Percentiles rank a stretch among this genome's conserved stretches.
Evolutionary conservation across 2,329 filamentous ascomycete genomes (phyloP).

Genomic region (Trichophaea hybrida): DNA sequence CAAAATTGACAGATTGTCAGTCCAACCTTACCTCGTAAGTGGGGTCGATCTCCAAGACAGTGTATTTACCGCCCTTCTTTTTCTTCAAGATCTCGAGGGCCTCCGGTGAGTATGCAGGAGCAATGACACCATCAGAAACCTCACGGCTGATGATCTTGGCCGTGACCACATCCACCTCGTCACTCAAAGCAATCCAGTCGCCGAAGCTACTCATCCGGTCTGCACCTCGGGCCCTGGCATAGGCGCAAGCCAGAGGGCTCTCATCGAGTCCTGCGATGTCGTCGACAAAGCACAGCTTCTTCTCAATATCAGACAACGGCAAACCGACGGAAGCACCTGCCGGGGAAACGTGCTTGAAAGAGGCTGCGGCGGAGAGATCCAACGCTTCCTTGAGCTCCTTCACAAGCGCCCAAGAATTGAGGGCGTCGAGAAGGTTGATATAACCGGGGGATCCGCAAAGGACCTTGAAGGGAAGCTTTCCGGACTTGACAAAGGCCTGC

Average conservation of each 20-base stretch:
- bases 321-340: slow-evolving; percentile 90
- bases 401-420: slow-evolving; percentile 94
- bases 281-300: slow-evolving; percentile 96
- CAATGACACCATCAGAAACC: slow-evolving; percentile 93
- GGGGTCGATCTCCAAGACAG: slow-evolving; percentile 87
- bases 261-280: slow-evolving; percentile 80
- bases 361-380: slow-evolving; percentile 77
- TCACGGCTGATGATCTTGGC: slow-evolving; percentile 97
- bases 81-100: slow-evolving; percentile 85
- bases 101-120: slow-evolving; percentile 68
- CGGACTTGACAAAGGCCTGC: slow-evolving; percentile 60
- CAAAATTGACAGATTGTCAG: not conserved
- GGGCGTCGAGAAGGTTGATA: slow-evolving; percentile 89
- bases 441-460: slow-evolving; percentile 82
- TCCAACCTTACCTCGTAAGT: slow-evolving; percentile 44
- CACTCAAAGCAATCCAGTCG: slow-evolving; percentile 85
- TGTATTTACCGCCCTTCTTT: slow-evolving; percentile 97
- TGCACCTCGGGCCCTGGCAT: slow-evolving; percentile 84
- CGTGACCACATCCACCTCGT: slow-evolving; percentile 78
- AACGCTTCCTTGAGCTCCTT: slow-evolving; percentile 89
- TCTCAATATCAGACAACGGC: slow-evolving; percentile 70
- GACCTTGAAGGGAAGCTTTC: slow-evolving; percentile 82
- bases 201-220: slow-evolving; percentile 99
- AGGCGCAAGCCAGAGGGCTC: slow-evolving; percentile 80
- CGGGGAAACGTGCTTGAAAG: slow-evolving; percentile 98